Evolutionary conservation across 768 basidiomycete genomes (phyloP).

Genomic region (Mycena metata): DNA sequence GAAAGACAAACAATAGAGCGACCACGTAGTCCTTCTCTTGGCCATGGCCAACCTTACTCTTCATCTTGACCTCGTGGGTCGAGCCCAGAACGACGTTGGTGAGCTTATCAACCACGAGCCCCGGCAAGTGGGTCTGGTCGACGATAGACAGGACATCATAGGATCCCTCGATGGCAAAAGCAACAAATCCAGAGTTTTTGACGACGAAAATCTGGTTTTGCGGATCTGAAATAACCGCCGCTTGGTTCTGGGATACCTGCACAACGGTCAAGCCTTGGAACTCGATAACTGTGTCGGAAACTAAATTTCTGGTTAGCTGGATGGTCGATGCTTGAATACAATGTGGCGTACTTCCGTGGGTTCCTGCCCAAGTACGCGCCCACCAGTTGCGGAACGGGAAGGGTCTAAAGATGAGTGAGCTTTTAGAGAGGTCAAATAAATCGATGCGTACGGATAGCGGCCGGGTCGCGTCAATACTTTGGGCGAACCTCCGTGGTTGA

Average conservation of each 20-base stretch:
- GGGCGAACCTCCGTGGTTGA: slow-evolving; percentile 87
- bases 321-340: neutral
- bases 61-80: slow-evolving; percentile 87
- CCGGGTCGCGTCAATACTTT: slow-evolving; percentile 82
- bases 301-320: slow-evolving; percentile 49
- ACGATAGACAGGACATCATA: slow-evolving; percentile 85
- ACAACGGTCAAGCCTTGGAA: slow-evolving; percentile 87
- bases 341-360: slow-evolving; percentile 68
- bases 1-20: slow-evolving; percentile 76
- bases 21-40: slow-evolving; percentile 77
- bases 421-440: too few species aligned
- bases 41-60: slow-evolving; percentile 60
- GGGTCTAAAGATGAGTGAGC: slow-evolving; percentile 10
- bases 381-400: slow-evolving; percentile 88
- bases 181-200: slow-evolving; percentile 83
- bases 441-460: slow-evolving; percentile 69
- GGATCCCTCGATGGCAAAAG: slow-evolving; percentile 83
- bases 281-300: slow-evolving; percentile 86
- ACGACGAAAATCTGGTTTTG: slow-evolving; percentile 81
- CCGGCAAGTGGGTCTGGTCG: slow-evolving; percentile 85
- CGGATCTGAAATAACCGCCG: slow-evolving; percentile 84
- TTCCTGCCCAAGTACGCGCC: slow-evolving; percentile 81
- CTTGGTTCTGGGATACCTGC: slow-evolving; percentile 89
- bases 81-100: slow-evolving; percentile 74
- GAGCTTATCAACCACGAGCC: slow-evolving; percentile 69